Percentiles rank a stretch among this genome's conserved stretches.
Evolutionary conservation across 257 asterid species (phyloP).

Genomic region (Petunia secreta): DNA sequence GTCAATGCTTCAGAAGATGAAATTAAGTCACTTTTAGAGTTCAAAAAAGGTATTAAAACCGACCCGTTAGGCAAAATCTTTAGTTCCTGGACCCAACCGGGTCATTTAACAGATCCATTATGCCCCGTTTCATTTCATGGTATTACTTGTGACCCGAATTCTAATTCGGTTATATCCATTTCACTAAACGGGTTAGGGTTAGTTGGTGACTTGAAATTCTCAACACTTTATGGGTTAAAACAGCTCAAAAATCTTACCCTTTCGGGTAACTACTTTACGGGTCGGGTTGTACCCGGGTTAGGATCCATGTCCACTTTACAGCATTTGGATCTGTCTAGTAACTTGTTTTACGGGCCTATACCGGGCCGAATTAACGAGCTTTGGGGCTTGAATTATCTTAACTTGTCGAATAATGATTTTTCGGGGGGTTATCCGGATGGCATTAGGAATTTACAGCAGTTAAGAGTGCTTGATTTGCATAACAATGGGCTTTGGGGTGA

Average conservation of each 20-base stretch:
- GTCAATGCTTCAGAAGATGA: slow-evolving; percentile 48
- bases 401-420: slow-evolving; percentile 67
- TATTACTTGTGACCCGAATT: slow-evolving; percentile 54
- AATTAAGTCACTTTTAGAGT: slow-evolving; percentile 78
- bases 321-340: slow-evolving; percentile 75
- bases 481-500: slow-evolving; percentile 63
- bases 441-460: slow-evolving; percentile 69
- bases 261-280: slow-evolving; percentile 70
- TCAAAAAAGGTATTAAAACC: slow-evolving; percentile 69
- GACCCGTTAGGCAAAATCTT: slow-evolving; percentile 63
- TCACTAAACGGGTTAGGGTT: slow-evolving; percentile 61
- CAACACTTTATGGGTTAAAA: slow-evolving; percentile 60
- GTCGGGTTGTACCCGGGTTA: slow-evolving; percentile 77
- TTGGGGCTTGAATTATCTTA: slow-evolving; percentile 65
- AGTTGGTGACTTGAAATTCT: slow-evolving; percentile 72
- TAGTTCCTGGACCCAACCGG: slow-evolving; percentile 55
- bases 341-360: slow-evolving; percentile 75
- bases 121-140: slow-evolving; percentile 74
- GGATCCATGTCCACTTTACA: slow-evolving; percentile 67
- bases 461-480: slow-evolving; percentile 75
- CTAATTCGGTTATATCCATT: slow-evolving; percentile 51
- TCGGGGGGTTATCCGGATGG: slow-evolving; percentile 65
- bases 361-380: slow-evolving; percentile 66
- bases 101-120: slow-evolving; percentile 39
- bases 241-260: slow-evolving; percentile 63